Conservation (phyloP, 352 stramenopile genomes). For the Phytophthora tubulina region DNA sequence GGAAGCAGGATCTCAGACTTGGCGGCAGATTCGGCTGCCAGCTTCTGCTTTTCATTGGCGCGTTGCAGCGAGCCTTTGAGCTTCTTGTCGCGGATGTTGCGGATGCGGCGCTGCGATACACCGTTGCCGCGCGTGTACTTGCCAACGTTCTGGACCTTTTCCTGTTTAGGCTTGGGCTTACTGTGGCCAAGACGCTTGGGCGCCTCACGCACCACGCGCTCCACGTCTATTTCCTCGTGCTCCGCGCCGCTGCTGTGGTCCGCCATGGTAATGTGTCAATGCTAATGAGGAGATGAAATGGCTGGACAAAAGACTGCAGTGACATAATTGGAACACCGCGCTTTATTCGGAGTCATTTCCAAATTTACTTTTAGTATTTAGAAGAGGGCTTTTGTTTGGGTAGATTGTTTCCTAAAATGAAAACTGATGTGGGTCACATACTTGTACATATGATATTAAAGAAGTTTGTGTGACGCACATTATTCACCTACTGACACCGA, state of each 20-base stretch:
- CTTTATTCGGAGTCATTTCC: neutral
- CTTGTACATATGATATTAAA: neutral
- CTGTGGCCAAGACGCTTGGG: conserved; percentile 67
- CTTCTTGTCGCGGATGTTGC: conserved; percentile 91
- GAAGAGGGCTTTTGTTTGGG: neutral
- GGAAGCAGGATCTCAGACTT: conserved; percentile 93
- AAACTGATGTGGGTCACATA: neutral
- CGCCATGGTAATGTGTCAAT: conserved; percentile 22
- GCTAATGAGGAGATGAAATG: conserved; percentile 25
- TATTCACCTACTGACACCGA: neutral
- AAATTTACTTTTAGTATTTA: neutral
- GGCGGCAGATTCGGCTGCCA: conserved; percentile 87
- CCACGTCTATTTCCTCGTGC: conserved; percentile 66
- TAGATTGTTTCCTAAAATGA: neutral
- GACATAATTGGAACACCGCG: conserved; percentile 10
- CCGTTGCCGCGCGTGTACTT: conserved; percentile 79
- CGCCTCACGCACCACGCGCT: conserved; percentile 62
- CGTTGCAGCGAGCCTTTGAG: conserved; percentile 77
- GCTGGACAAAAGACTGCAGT: conserved; percentile 27
- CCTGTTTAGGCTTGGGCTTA: conserved; percentile 25
- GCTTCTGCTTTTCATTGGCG: conserved; percentile 82
- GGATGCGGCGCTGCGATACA: conserved; percentile 68
- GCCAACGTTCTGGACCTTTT: conserved; percentile 65
- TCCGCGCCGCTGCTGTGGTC: conserved; percentile 67
- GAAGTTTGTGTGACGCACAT: neutral